Percentiles rank a stretch among this genome's conserved stretches.
Evolutionary conservation across 2,329 filamentous ascomycete genomes (phyloP).

Genomic region (Pyrenochaeta sp.): DNA sequence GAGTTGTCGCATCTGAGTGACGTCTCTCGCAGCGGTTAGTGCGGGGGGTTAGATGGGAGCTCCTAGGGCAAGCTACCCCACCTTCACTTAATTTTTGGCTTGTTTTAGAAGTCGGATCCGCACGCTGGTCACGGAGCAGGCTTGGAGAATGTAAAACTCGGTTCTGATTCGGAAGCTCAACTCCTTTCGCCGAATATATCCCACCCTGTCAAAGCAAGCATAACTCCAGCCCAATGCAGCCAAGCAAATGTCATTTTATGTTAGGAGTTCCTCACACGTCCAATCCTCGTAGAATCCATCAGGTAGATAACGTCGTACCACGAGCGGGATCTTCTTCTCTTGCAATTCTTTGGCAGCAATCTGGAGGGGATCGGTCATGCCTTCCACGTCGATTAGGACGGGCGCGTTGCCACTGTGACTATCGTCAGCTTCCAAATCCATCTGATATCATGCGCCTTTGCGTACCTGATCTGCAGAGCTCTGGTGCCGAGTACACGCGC

Average conservation of each 20-base stretch:
- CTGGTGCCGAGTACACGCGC: slow-evolving; percentile 92
- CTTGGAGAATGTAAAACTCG: slow-evolving; percentile 39
- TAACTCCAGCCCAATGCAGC: slow-evolving; percentile 48
- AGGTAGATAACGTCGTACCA: slow-evolving; percentile 92
- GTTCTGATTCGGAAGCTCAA: slow-evolving; percentile 45
- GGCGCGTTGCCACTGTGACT: slow-evolving; percentile 88
- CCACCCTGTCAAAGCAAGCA: slow-evolving; percentile 32
- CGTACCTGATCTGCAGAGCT: slow-evolving; percentile 92
- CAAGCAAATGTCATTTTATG: slow-evolving; percentile 26
- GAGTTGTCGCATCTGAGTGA: slow-evolving; percentile 34
- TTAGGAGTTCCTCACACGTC: slow-evolving; percentile 93
- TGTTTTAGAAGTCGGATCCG: slow-evolving; percentile 36
- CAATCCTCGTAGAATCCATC: slow-evolving; percentile 99
- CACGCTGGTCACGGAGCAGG: slow-evolving; percentile 31
- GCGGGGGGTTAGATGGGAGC: slow-evolving; percentile 37
- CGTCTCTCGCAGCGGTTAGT: slow-evolving; percentile 39
- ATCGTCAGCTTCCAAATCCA: slow-evolving; percentile 20
- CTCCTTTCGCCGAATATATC: slow-evolving; percentile 45
- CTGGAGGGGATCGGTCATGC: slow-evolving; percentile 95
- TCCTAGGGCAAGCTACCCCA: slow-evolving; percentile 38
- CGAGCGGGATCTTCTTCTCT: slow-evolving; percentile 98
- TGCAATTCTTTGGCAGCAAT: slow-evolving; percentile 97
- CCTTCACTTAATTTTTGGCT: slow-evolving; percentile 37
- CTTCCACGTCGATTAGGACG: slow-evolving; percentile 93
- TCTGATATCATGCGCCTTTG: not conserved